Conservation (phyloP, 345 rosid species). For the Aquilaria sinensis region DNA sequence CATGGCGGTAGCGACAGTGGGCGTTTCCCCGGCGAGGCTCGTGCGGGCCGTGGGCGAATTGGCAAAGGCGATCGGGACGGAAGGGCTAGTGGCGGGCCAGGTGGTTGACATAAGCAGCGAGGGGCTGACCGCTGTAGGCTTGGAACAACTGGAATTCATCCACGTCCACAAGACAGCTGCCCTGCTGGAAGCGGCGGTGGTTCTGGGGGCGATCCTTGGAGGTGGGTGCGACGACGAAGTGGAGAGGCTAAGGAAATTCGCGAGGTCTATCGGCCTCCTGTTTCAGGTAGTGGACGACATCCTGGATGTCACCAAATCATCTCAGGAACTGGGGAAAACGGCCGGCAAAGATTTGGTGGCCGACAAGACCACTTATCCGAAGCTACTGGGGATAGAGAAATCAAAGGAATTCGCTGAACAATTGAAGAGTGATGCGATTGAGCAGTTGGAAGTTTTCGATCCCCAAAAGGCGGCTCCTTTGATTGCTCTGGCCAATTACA, state of each 20-base stretch:
- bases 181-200: constrained; percentile 73
- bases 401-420: constrained; percentile 64
- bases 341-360: constrained; percentile 95
- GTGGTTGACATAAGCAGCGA: constrained; percentile 75
- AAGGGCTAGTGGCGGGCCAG: constrained; percentile 89
- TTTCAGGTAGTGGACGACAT: constrained; percentile 96
- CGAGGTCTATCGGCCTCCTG: constrained; percentile 67
- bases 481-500: constrained; percentile 83
- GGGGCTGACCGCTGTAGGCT: constrained; percentile 74
- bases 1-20: constrained; percentile 42
- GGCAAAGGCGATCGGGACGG: constrained; percentile 57
- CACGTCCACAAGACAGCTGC: constrained; percentile 88
- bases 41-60: constrained; percentile 65
- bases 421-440: constrained; percentile 63
- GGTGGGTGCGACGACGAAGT: constrained; percentile 68
- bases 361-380: constrained; percentile 75
- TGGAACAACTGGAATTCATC: constrained; percentile 72
- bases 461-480: constrained; percentile 68
- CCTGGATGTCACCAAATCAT: constrained; percentile 85
- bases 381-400: constrained; percentile 75
- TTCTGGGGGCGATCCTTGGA: constrained; percentile 73
- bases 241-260: constrained; percentile 67
- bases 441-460: constrained; percentile 59
- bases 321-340: constrained; percentile 81
- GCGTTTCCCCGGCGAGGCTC: constrained; percentile 42